Conservation (phyloP, 805 yeast genomes). For the Candida piceae region DNA sequence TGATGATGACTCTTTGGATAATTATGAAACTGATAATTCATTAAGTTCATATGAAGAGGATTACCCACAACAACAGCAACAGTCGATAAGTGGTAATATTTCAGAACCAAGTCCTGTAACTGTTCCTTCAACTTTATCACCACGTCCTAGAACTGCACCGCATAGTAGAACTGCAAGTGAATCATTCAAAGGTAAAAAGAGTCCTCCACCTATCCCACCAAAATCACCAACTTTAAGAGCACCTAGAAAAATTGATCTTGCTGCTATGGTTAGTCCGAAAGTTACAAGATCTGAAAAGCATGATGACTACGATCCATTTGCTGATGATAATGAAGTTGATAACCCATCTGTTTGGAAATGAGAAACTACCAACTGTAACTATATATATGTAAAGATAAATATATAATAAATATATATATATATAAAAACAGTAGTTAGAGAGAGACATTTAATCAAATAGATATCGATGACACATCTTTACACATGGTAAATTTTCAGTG, state of each 20-base stretch:
- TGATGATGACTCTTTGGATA: constrained; percentile 36
- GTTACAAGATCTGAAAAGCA: constrained; percentile 3
- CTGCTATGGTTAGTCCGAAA: neutral
- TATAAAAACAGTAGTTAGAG: too few species aligned
- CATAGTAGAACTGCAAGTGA: neutral
- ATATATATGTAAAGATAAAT: too few species aligned
- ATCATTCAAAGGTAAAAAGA: constrained; percentile 5
- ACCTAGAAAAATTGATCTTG: constrained; percentile 2
- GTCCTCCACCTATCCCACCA: constrained; percentile 28
- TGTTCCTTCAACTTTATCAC: too few species aligned
- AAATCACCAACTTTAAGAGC: constrained; percentile 15
- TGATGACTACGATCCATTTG: constrained; percentile 28
- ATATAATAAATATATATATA: too few species aligned
- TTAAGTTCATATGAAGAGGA: constrained; percentile 4
- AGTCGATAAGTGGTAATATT: constrained; percentile 1
- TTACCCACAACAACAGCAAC: too few species aligned
- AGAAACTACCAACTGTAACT: too few species aligned
- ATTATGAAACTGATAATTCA: constrained; percentile 32
- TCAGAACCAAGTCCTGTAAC: neutral
- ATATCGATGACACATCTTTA: too few species aligned
- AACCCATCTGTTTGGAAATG: constrained; percentile 26
- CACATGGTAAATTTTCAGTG: too few species aligned
- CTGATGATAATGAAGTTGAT: constrained; percentile 28
- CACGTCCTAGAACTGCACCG: neutral
- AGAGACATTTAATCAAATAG: too few species aligned